Evolutionary conservation across 495 filamentous ascomycete genomes (phyloP).

Genomic region (Lophiostoma macrostomum): DNA sequence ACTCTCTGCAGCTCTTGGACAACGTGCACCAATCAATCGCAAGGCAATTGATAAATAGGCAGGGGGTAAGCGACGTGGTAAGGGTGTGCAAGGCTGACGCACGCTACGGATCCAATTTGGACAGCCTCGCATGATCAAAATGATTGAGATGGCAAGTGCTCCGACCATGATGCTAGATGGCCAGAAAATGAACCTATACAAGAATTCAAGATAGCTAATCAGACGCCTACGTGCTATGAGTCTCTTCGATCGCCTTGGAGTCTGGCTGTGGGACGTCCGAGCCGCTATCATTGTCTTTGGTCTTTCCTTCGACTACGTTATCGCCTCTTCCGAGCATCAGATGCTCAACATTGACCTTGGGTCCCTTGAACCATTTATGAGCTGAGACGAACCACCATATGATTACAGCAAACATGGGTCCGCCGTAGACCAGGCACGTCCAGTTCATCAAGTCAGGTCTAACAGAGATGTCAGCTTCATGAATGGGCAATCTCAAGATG

Average conservation of each 20-base stretch:
- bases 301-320: constrained; percentile 34
- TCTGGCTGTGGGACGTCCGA: background rate
- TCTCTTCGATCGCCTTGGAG: background rate
- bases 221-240: background rate
- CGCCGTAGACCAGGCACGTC: constrained; percentile 75
- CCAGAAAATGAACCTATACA: no score
- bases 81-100: no score
- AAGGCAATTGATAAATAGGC: no score
- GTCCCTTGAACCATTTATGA: constrained; percentile 70
- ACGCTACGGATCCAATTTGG: no score
- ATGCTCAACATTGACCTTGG: constrained; percentile 63
- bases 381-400: constrained; percentile 72
- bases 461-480: no score
- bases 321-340: constrained; percentile 39
- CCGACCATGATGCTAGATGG: no score
- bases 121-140: no score
- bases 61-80: no score
- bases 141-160: no score
- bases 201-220: background rate
- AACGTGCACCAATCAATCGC: no score
- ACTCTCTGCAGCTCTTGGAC: no score
- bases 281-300: constrained; percentile 19
- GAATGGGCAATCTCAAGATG: constrained; percentile 6
- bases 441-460: constrained; percentile 60
- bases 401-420: constrained; percentile 49